Evolutionary conservation across 2,329 filamentous ascomycete genomes (phyloP).

Genomic region (Teratosphaeria viscida): DNA sequence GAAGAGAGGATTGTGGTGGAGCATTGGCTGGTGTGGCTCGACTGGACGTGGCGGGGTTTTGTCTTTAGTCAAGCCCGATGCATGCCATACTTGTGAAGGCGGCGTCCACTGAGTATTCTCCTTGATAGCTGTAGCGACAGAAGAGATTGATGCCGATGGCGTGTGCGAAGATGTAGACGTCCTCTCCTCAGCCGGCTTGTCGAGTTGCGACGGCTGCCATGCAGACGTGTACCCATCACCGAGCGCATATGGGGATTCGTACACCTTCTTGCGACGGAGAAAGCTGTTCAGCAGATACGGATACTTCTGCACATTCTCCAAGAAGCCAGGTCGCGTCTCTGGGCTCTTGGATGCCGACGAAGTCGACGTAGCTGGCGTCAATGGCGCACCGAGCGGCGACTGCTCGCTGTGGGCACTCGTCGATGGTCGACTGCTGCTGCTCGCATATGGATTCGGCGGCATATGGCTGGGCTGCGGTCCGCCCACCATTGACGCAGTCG

Average conservation of each 20-base stretch:
- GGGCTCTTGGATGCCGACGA: constrained; percentile 15
- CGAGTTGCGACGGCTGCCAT: constrained; percentile 25
- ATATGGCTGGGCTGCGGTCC: constrained; percentile 2
- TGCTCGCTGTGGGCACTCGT: constrained; percentile 18
- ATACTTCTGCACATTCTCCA: constrained; percentile 34
- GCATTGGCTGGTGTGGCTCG: constrained; percentile 5
- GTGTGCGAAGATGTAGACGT: constrained; percentile 10
- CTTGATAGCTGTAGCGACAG: constrained; percentile 6
- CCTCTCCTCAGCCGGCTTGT: constrained; percentile 7
- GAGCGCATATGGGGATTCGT: constrained; percentile 37
- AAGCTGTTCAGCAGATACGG: constrained; percentile 37
- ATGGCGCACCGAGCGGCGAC: constrained; percentile 23
- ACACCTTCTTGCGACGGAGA: constrained; percentile 31
- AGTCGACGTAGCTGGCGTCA: constrained; percentile 24
- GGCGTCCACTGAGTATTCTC: constrained; percentile 26
- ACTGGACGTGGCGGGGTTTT: constrained; percentile 9
- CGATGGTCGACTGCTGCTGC: constrained; percentile 12
- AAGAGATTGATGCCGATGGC: constrained; percentile 16
- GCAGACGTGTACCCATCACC: constrained; percentile 31
- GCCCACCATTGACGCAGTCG: constrained; percentile 7
- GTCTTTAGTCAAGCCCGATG: constrained; percentile 10
- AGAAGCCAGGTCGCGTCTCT: constrained; percentile 25
- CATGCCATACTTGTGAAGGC: constrained; percentile 23
- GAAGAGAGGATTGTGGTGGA: constrained; percentile 1
- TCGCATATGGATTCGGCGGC: constrained; percentile 15